Evolutionary conservation across 768 basidiomycete genomes (phyloP).

Genomic region (Coprinopsis marcescibilis): DNA sequence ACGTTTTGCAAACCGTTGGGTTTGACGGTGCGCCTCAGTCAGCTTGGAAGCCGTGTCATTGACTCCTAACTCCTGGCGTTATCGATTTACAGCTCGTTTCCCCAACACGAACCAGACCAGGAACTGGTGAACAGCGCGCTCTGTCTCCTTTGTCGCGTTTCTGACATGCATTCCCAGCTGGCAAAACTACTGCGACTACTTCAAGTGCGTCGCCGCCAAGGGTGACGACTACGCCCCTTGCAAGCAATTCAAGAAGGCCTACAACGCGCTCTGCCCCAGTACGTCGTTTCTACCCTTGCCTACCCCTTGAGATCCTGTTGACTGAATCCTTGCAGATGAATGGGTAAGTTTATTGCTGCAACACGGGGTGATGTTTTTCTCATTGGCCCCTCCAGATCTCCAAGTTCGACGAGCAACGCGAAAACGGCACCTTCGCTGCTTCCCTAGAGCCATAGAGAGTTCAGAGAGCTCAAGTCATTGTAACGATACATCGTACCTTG

Average conservation of each 20-base stretch:
- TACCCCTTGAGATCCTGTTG: slow-evolving; percentile 1
- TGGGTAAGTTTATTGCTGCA: slow-evolving; percentile 58
- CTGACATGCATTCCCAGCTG: slow-evolving; percentile 42
- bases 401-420: slow-evolving; percentile 94
- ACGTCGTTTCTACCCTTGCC: slow-evolving; percentile 30
- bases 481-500: no score
- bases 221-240: slow-evolving; percentile 98
- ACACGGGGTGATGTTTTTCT: neutral
- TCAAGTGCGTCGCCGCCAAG: slow-evolving; percentile 95
- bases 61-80: slow-evolving; percentile 1
- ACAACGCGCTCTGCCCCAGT: slow-evolving; percentile 98
- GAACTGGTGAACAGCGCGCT: slow-evolving; percentile 70
- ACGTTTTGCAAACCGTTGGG: slow-evolving; percentile 87
- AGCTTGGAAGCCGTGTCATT: neutral
- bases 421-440: slow-evolving; percentile 87
- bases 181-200: slow-evolving; percentile 98
- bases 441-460: slow-evolving; percentile 60
- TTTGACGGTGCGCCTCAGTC: slow-evolving; percentile 67
- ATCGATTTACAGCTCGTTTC: slow-evolving; percentile 64
- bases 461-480: no score
- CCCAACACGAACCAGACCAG: slow-evolving; percentile 91
- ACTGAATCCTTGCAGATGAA: slow-evolving; percentile 54
- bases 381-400: slow-evolving; percentile 46
- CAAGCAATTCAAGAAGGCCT: slow-evolving; percentile 96
- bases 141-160: neutral